Percentiles rank a stretch among this genome's conserved stretches.
These are phyloP conservation scores for Brasenia schreberi DNA, from an alignment of 164 flowering plant species.

Conservation along the genomic window DNA sequence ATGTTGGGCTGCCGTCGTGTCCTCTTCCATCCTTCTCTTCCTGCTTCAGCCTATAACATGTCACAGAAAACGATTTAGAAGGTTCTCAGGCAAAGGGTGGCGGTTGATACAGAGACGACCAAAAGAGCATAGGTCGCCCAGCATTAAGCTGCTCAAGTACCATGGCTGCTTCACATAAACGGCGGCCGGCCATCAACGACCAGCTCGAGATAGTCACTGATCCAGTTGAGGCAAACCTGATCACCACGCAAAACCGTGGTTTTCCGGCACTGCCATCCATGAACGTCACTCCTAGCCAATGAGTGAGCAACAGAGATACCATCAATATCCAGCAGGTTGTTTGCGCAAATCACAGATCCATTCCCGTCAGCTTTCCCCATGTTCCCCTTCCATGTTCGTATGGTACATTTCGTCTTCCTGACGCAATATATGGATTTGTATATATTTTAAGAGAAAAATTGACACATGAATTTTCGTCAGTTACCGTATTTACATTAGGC, in stretches of 20 bases:
- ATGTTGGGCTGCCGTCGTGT: neutral
- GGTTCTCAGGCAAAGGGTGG: neutral
- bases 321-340: conserved; percentile 3
- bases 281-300: neutral
- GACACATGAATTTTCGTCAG: neutral
- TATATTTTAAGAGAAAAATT: too few relatives aligned
- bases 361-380: neutral
- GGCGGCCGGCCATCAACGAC: neutral
- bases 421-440: neutral
- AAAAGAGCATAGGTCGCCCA: neutral
- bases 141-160: neutral
- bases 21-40: neutral
- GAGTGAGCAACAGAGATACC: conserved; percentile 1
- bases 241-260: neutral
- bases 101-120: neutral
- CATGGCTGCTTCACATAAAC: neutral
- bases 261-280: neutral
- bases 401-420: neutral
- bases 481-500: neutral
- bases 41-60: too few relatives aligned
- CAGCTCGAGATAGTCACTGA: neutral
- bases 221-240: neutral
- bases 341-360: conserved; percentile 2
- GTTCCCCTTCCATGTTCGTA: neutral
- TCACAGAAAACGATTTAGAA: too few relatives aligned